Percentiles rank a stretch among this genome's conserved stretches.
These are phyloP conservation scores for Bimuria novae-zelandiae DNA, from an alignment of 2,329 filamentous ascomycete genomes.

Conservation along the genomic window DNA sequence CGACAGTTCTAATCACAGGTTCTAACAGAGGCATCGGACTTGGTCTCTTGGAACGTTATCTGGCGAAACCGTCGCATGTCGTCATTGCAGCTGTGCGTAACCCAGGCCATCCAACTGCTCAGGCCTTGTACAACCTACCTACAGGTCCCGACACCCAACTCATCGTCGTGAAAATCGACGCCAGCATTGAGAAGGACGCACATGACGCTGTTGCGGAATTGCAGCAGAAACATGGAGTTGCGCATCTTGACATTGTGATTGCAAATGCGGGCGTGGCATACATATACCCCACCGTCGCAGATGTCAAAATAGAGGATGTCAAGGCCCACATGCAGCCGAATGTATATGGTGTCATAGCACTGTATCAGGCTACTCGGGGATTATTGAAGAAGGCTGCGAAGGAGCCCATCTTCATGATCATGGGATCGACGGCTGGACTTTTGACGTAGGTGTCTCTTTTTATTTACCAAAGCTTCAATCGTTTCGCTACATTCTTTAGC, in stretches of 20 bases:
- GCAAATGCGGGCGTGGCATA: constrained; percentile 9
- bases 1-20: neutral
- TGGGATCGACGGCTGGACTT: constrained; percentile 16
- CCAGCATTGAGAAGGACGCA: constrained; percentile 11
- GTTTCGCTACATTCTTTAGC: neutral
- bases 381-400: constrained; percentile 17
- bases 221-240: constrained; percentile 12
- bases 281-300: constrained; percentile 4
- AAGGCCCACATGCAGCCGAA: constrained; percentile 16
- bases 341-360: constrained; percentile 17
- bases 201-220: constrained; percentile 9
- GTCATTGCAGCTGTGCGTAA: constrained; percentile 49
- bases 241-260: constrained; percentile 20
- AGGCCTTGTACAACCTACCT: constrained; percentile 27
- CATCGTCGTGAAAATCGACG: constrained; percentile 8
- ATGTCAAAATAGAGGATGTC: constrained; percentile 8
- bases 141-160: constrained; percentile 4
- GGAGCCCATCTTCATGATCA: constrained; percentile 15
- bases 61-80: constrained; percentile 43
- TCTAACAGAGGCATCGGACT: constrained; percentile 12
- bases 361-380: constrained; percentile 18
- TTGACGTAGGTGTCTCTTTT: constrained; percentile 5
- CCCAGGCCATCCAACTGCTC: constrained; percentile 23
- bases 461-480: neutral
- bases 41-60: constrained; percentile 32